These are phyloP conservation scores for Basipetospora chlamydospora DNA, from an alignment of 2,329 filamentous ascomycete species.

Conservation along the genomic window DNA sequence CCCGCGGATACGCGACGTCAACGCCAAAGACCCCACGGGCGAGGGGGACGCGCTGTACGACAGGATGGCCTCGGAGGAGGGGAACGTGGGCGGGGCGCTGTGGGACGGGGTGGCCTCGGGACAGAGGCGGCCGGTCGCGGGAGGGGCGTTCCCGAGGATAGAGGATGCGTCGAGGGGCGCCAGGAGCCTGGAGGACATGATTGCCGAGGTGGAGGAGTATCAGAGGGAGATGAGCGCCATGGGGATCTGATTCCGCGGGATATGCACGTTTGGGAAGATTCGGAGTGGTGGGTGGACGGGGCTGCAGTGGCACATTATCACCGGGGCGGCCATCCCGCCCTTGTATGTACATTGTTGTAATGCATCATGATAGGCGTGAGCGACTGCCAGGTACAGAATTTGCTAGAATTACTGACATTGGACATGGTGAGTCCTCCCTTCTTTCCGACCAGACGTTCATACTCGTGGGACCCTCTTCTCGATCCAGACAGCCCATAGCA, in stretches of 20 bases:
- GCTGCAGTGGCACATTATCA: no score
- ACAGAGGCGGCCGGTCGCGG: slow-evolving; percentile 29
- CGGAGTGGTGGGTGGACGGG: neutral
- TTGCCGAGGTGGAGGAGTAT: slow-evolving; percentile 57
- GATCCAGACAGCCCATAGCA: no score
- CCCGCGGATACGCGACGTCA: slow-evolving; percentile 49
- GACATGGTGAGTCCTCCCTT: no score
- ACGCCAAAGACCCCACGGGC: slow-evolving; percentile 24
- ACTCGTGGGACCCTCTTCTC: no score
- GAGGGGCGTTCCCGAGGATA: slow-evolving; percentile 49
- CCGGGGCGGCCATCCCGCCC: no score
- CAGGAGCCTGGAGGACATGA: slow-evolving; percentile 63
- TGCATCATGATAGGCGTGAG: no score
- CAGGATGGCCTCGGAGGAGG: slow-evolving; percentile 69
- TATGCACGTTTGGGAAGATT: no score
- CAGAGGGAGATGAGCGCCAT: slow-evolving; percentile 32
- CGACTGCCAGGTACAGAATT: no score
- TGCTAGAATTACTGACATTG: no score
- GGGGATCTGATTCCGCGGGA: slow-evolving; percentile 10
- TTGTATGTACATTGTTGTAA: no score
- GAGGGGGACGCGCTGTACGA: slow-evolving; percentile 63
- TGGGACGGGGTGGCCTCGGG: slow-evolving; percentile 28
- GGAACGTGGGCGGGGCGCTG: slow-evolving; percentile 62
- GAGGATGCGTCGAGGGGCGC: slow-evolving; percentile 57
- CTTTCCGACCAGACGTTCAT: no score